Evolutionary conservation across 345 rosid genomes (phyloP).

Genomic region (Salix dunnii): DNA sequence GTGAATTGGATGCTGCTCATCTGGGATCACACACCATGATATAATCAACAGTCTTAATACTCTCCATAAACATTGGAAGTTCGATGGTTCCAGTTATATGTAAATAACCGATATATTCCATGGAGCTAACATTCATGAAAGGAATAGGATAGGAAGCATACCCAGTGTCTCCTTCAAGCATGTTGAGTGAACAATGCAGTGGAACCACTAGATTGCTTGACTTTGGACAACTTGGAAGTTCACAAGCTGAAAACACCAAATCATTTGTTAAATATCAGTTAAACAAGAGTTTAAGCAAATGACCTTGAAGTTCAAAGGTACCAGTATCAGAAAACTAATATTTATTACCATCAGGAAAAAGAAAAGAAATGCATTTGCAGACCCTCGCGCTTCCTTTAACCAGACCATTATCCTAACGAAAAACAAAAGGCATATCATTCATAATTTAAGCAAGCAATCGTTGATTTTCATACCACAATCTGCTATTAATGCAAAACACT

Average conservation of each 20-base stretch:
- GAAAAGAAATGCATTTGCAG: slow-evolving; percentile 64
- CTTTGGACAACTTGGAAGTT: slow-evolving; percentile 38
- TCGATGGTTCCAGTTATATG: neutral
- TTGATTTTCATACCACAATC: neutral
- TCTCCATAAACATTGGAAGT: neutral
- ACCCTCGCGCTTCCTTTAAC: slow-evolving; percentile 44
- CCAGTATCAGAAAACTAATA: neutral
- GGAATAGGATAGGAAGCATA: slow-evolving; percentile 22
- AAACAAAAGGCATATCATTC: neutral
- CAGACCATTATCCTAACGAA: slow-evolving; percentile 39
- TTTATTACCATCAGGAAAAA: slow-evolving; percentile 61
- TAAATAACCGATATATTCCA: neutral
- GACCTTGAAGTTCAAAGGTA: slow-evolving; percentile 5
- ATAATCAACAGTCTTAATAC: no score
- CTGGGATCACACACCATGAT: neutral
- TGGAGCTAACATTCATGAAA: neutral
- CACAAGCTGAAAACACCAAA: slow-evolving; percentile 35
- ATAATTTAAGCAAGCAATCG: neutral
- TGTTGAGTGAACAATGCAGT: slow-evolving; percentile 68
- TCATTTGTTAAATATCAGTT: slow-evolving; percentile 8
- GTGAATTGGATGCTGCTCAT: neutral
- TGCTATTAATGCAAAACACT: neutral
- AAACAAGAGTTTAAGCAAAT: neutral
- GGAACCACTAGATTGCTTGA: slow-evolving; percentile 53
- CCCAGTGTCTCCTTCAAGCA: slow-evolving; percentile 96